Conservation (phyloP, 371 early-diverging fungal species). For the Coemansia sp. region DNA sequence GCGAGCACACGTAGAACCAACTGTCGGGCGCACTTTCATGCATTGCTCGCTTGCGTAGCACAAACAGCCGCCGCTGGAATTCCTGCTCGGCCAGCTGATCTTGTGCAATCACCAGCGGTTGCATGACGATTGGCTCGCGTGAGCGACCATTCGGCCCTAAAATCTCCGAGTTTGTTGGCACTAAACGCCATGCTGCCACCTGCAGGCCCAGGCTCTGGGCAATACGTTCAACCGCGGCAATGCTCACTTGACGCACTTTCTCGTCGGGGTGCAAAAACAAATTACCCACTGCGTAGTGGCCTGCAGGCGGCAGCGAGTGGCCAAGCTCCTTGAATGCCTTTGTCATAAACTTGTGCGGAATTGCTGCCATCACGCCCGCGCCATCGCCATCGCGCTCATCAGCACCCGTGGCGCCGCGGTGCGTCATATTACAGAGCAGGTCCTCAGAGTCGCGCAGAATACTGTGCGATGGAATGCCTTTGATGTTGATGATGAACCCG, state of each 20-base stretch:
- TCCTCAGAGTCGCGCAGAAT: constrained; percentile 83
- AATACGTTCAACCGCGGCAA: constrained; percentile 72
- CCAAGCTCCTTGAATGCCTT: constrained; percentile 62
- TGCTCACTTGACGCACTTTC: constrained; percentile 64
- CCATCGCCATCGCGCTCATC: constrained; percentile 88
- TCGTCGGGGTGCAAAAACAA: constrained; percentile 73
- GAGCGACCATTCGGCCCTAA: constrained; percentile 85
- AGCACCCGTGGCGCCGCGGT: constrained; percentile 92
- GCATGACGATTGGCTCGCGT: constrained; percentile 91
- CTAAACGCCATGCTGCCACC: constrained; percentile 88
- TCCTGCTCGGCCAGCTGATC: constrained; percentile 48
- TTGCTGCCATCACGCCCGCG: constrained; percentile 89
- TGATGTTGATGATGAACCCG: constrained; percentile 93
- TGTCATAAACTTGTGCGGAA: constrained; percentile 86
- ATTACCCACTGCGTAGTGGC: constrained; percentile 93
- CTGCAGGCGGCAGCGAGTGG: constrained; percentile 69
- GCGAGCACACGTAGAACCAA: constrained; percentile 96
- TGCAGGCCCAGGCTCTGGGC: constrained; percentile 69
- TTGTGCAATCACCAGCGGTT: constrained; percentile 81
- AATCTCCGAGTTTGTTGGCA: constrained; percentile 82
- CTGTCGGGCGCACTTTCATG: constrained; percentile 70
- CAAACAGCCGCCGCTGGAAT: constrained; percentile 86
- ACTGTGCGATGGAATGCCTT: constrained; percentile 79
- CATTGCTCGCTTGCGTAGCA: constrained; percentile 86
- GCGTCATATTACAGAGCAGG: constrained; percentile 96